Evolutionary conservation across 2,329 filamentous ascomycete genomes (phyloP), one percentile per base, ranked within the genome.

Genomic region (Xylariaceae sp.): DNA sequence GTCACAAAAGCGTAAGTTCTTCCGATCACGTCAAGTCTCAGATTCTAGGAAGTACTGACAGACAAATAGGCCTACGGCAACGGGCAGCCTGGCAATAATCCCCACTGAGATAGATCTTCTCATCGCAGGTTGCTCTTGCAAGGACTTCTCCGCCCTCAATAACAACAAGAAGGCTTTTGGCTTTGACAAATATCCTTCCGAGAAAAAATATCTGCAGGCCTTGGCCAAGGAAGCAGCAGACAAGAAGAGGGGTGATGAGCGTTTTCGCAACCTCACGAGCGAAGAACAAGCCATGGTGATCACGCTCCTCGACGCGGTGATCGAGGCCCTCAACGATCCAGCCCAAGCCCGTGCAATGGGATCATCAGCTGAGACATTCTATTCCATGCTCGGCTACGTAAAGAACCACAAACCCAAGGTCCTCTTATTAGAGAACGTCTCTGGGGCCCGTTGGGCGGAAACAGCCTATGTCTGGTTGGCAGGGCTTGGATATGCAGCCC

Each of bases 361-460:
- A 3, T 75, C 86, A 45, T 84, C 81, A 0, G 70, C 68, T 0
- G 65, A 72, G 22, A 87, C 83, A 0, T 83, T 83, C 51, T 61
- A 65, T 24, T 74, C 72, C 0, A 68, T 83, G n/a, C 48, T 78
- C 5, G 50, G 57, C 1, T 85, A 84, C 43, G 66, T 68, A 0
- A 56, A 62, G 14, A 59, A 57, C 2, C 69, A 71, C 33, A 62
- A 68, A 1, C 83, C 83, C 0, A 67, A 65, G 2, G 61, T 88
- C 9, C 64, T 87, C 7, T 65, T 90, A 10, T 56, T 88, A 3
- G 85, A 90, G 54, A 90, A 92, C 47, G 80, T 90, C 1, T 53
- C 50, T 2, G 56, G 47, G 7, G 75, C 76, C 0, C 72, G 76
- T 0, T 90, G 81, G 79, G 35, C 58, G 0, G 46, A 63, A 4